Percentiles rank a stretch among this genome's conserved stretches.
Conservation (phyloP, 139 green algal species). For the Pycnococcus provasolii region DNA sequence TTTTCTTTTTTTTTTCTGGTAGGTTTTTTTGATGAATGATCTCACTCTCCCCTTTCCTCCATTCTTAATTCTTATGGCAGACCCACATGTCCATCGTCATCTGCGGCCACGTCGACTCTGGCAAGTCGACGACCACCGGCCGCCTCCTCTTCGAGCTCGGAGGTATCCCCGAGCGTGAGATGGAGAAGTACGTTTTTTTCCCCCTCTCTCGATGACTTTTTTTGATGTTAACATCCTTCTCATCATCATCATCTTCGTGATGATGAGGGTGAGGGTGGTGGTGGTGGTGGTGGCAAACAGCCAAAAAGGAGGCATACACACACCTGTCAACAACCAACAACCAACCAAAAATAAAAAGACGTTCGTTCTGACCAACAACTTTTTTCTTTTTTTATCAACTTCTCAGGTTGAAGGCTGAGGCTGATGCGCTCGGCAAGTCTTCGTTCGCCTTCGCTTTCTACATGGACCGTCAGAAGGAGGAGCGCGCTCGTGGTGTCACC, state of each 20-base stretch:
- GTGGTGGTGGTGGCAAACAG: too few species aligned
- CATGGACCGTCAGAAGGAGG: conserved; percentile 83
- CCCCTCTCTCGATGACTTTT: too few species aligned
- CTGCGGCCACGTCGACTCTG: conserved; percentile 84
- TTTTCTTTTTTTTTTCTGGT: too few species aligned
- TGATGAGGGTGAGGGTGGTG: too few species aligned
- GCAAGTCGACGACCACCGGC: conserved; percentile 94
- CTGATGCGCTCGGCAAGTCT: conserved; percentile 69
- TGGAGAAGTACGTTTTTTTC: conserved; percentile 56
- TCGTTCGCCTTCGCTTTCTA: conserved; percentile 89
- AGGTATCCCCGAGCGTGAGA: conserved; percentile 95
- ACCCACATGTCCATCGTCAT: conserved; percentile 50
- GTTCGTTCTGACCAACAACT: too few species aligned
- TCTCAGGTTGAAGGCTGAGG: conserved; percentile 70
- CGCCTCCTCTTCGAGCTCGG: conserved; percentile 96
- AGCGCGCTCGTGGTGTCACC: conserved; percentile 51
- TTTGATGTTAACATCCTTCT: too few species aligned
- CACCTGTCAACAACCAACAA: conserved; percentile 37
- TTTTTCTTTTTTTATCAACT: too few species aligned
- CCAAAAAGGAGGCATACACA: conserved; percentile 50
- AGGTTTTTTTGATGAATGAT: too few species aligned
- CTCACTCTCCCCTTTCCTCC: too few species aligned
- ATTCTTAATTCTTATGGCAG: conserved; percentile 6
- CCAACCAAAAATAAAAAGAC: conserved; percentile 48
- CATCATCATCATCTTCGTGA: too few species aligned